Evolutionary conservation across 2,329 filamentous ascomycete species (phyloP).

Genomic region (Tolypocladium endophyticum): DNA sequence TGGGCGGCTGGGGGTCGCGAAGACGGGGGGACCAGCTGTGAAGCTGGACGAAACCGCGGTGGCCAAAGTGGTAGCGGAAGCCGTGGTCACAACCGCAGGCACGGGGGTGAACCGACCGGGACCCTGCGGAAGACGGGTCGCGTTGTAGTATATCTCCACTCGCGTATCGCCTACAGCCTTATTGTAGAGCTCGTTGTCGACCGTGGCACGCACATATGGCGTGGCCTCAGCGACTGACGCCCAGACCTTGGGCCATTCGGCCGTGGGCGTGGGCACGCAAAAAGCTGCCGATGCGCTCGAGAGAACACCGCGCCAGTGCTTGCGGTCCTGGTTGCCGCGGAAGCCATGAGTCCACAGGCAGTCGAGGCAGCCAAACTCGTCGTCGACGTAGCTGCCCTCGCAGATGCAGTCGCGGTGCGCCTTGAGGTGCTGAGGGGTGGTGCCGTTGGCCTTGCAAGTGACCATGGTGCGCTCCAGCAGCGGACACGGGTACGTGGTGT

Average conservation of each 20-base stretch:
- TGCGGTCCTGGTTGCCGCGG: background rate
- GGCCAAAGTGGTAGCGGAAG: background rate
- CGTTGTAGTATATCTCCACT: background rate
- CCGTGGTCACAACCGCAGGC: background rate
- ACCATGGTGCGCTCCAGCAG: background rate
- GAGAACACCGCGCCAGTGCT: background rate
- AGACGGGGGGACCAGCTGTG: background rate
- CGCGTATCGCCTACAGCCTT: background rate
- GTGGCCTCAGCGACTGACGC: background rate
- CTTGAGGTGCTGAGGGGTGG: background rate
- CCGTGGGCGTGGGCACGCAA: background rate
- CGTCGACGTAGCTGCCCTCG: background rate
- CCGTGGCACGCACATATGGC: background rate
- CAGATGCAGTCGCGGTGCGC: background rate
- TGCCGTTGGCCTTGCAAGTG: background rate
- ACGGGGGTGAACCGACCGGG: background rate
- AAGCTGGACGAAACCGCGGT: background rate
- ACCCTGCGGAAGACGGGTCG: background rate
- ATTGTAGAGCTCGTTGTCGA: background rate
- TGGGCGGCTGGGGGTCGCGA: background rate
- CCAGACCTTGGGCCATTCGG: background rate
- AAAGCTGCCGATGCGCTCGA: background rate
- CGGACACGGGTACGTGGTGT: background rate
- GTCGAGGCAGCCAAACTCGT: background rate
- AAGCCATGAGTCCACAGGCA: background rate